These are phyloP conservation scores for Neofusicoccum sp. DNA, from an alignment of 2,329 filamentous ascomycete species.

Conservation along the genomic window DNA sequence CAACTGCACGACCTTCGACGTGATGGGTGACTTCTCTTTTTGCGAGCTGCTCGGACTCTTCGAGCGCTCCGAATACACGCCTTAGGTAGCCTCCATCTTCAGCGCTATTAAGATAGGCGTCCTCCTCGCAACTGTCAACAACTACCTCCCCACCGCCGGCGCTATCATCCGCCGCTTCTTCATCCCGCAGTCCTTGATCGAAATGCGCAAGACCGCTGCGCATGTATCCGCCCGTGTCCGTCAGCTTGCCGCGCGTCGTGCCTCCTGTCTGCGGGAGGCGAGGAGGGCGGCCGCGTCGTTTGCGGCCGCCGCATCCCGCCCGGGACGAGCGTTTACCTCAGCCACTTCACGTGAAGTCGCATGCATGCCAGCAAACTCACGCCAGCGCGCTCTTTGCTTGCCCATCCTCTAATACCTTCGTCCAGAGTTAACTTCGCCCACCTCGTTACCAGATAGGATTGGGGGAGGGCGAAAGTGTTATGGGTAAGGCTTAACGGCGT, in stretches of 20 bases:
- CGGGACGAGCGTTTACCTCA: slow-evolving; percentile 19
- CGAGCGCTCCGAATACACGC: slow-evolving; percentile 31
- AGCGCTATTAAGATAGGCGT: slow-evolving; percentile 26
- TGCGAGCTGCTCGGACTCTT: slow-evolving; percentile 37
- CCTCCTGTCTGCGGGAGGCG: slow-evolving; percentile 23
- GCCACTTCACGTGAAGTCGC: slow-evolving; percentile 2
- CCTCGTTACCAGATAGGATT: too few relatives aligned
- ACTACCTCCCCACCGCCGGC: not conserved
- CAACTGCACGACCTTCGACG: slow-evolving; percentile 34
- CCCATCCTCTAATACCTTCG: too few relatives aligned
- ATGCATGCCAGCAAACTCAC: too few relatives aligned
- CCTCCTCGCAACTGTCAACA: not conserved
- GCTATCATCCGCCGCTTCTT: not conserved
- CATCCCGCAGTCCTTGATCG: not conserved
- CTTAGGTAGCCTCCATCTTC: slow-evolving; percentile 38
- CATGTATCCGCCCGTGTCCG: slow-evolving; percentile 45
- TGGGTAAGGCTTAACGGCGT: too few relatives aligned
- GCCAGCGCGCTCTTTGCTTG: too few relatives aligned
- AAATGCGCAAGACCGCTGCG: slow-evolving; percentile 30
- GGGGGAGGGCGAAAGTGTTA: too few relatives aligned
- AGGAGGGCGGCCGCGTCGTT: slow-evolving; percentile 38
- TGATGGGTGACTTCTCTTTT: slow-evolving; percentile 39
- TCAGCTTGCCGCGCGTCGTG: slow-evolving; percentile 37
- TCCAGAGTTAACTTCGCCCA: too few relatives aligned
- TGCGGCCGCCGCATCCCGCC: slow-evolving; percentile 42